These are phyloP conservation scores for Calonectria leucothoes DNA, from an alignment of 2,329 filamentous ascomycete species.

Conservation along the genomic window DNA sequence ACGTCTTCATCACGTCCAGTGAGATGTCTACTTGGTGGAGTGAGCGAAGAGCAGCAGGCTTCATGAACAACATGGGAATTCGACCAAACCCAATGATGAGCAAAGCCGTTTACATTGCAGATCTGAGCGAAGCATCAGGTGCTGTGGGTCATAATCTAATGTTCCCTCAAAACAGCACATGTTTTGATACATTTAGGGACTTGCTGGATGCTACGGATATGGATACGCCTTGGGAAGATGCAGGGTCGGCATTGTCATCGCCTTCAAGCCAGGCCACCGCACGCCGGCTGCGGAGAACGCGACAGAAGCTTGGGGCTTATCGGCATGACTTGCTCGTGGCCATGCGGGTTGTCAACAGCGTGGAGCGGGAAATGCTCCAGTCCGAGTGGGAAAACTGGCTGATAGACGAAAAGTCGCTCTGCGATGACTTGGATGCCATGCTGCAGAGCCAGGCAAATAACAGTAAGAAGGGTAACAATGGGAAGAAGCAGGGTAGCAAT, in stretches of 20 bases:
- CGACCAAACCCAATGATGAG: conserved; percentile 84
- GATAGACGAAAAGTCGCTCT: conserved; percentile 79
- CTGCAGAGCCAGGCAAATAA: conserved; percentile 47
- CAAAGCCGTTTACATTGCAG: conserved; percentile 84
- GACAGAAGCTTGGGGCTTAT: conserved; percentile 85
- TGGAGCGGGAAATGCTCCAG: conserved; percentile 87
- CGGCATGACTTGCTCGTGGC: conserved; percentile 92
- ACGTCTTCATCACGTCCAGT: conserved; percentile 79
- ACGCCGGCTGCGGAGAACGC: conserved; percentile 78
- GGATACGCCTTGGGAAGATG: conserved; percentile 66
- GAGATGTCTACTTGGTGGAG: conserved; percentile 85
- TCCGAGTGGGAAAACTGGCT: conserved; percentile 97
- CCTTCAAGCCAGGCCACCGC: conserved; percentile 65
- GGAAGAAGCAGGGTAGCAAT: conserved; percentile 34
- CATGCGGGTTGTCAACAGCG: conserved; percentile 87
- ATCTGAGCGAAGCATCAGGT: conserved; percentile 76
- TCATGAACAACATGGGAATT: conserved; percentile 86
- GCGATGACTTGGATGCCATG: conserved; percentile 68
- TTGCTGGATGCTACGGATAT: conserved; percentile 69
- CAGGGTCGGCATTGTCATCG: conserved; percentile 59
- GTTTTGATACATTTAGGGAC: conserved; percentile 71
- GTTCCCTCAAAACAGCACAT: conserved; percentile 63
- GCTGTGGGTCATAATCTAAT: conserved; percentile 44
- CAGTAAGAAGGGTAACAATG: conserved; percentile 27
- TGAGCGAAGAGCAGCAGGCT: conserved; percentile 82